Base-by-base conservation (phyloP, 768 basidiomycete genomes). In the Lentinula boryana region DNA sequence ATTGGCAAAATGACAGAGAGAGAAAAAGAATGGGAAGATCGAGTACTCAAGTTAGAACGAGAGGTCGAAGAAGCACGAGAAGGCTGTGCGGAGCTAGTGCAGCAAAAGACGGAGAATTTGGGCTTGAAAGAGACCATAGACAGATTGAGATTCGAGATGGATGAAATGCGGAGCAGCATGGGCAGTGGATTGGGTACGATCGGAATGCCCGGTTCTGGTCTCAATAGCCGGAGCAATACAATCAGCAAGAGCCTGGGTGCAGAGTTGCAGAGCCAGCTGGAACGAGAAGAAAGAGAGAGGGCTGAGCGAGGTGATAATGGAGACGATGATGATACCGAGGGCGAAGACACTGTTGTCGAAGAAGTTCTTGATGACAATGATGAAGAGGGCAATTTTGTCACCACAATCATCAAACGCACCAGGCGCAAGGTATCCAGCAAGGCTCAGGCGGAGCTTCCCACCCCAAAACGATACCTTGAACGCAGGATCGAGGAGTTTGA, bases 111-210 rank as follows among this genome's bases (percentile, higher is more conserved):
- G 67, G 93, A 95, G 78, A 98, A 97, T 68, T 70, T 96, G 65
- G 74, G 93, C 68, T 79, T 98, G 62, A 96, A 96, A 70, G 95
- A 98, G 78, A 97, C 95, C 1, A 98, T 98, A 65, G 95, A 97
- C 70, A 83, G 94, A 51, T 88, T 97, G 84, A 81, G 92, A 35
- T 96, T 89, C 64, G 95, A 98, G 67, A 85, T 98, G 80, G 95
- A 98, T 66, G 93, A 95, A 73, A 84, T 95, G 79, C 80, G 93
- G 43, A 84, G 75, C 56, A 75, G 71, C 51, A 75, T 77, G 5
- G 70, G 74, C 41, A 72, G 41, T n/a, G 57, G 49, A 12, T 1
- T 48, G 8, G 49, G 51, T 64, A 43, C 67, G 33, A 70, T 72
- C 43, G 73, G 72, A n/a, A 66, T 62, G 21, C 70, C 68, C 43